A percentile compares a stretch with the other conserved stretches of the same genome.
These are phyloP conservation scores for Sporothrix dimorphospora DNA, from an alignment of 2,329 filamentous ascomycete genomes.

Conservation along the genomic window DNA sequence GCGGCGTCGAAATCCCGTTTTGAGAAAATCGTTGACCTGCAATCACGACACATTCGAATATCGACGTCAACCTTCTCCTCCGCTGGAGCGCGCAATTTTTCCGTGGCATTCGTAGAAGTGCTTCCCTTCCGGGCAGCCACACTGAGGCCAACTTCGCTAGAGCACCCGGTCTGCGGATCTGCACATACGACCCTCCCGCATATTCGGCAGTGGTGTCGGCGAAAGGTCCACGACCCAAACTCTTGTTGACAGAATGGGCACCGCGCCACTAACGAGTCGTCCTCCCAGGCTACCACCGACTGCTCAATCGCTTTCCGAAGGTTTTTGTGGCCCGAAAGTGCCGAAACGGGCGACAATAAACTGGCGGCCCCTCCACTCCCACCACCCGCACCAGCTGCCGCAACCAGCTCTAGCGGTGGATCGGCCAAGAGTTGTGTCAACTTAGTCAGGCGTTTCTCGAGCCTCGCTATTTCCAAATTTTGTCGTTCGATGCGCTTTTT, in stretches of 20 bases:
- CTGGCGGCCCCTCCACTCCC: constrained; percentile 40
- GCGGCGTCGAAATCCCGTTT: constrained; percentile 78
- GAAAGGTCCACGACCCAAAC: constrained; percentile 89
- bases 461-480: constrained; percentile 81
- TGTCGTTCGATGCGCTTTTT: constrained; percentile 80
- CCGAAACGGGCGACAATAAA: constrained; percentile 63
- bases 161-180: constrained; percentile 82
- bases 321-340: constrained; percentile 69
- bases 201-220: constrained; percentile 90
- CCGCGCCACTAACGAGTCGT: constrained; percentile 75
- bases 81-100: constrained; percentile 36
- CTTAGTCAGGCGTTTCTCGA: constrained; percentile 91
- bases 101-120: constrained; percentile 25
- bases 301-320: constrained; percentile 84
- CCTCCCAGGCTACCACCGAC: constrained; percentile 92
- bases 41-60: constrained; percentile 90
- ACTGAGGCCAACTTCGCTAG: constrained; percentile 78
- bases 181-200: constrained; percentile 93
- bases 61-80: constrained; percentile 68
- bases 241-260: constrained; percentile 97
- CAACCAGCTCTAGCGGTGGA: constrained; percentile 50
- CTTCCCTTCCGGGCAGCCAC: constrained; percentile 60
- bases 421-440: constrained; percentile 82
- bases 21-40: constrained; percentile 64
- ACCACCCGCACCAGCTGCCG: constrained; percentile 6